Base-by-base conservation (phyloP, 225 moss, liverwort and hornwort species). In the Polytrichum commune region DNA sequence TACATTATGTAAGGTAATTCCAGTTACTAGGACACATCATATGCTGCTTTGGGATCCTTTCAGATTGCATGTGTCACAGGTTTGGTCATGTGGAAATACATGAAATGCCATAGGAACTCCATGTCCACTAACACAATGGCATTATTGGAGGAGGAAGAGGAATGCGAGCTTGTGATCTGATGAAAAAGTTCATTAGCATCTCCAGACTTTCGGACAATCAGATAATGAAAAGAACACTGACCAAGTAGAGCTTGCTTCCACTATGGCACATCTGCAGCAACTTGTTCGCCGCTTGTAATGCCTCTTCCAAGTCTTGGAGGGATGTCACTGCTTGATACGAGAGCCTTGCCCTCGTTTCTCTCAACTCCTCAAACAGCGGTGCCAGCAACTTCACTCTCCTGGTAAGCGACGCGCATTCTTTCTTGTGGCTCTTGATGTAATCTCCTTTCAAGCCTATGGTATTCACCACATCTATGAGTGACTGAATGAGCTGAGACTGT, bases 291-390 rank as follows among this genome's bases (percentile, higher is more conserved):
- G 69, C 63, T 30, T 78, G 78, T 4, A 85, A 54, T 22, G 85
- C 81, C 13, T 68, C 55, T 29, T 85, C 78, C 18, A 85, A 60
- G 1, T 70, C 68, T 5, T 55, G 32, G 38, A 85, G 77, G 3
- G 69, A 75, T 27, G 68, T 20, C 23, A 76, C 22, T 0, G 67
- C 73, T 72, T 72, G 19, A 9, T 60, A 33, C 18, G 85, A 72
- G 4, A 85, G 73, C 55, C 28, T 69, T 53, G 62, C 63, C 7
- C 73, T 66, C 24, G 74, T 62, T 54, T 85, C 85, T 13, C 85
- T 78, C 10, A 85, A 67, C 79, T 85, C 85, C 73, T 85, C 85
- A 60, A 82, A 85, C 18, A 85, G 27, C n/a, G 82, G 82, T 1
- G 79, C 82, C 71, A 82, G 29, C 5, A 85, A 54, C 76, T 82